Conservation (phyloP, 352 stramenopile genomes). For the Phytophthora palmivora region DNA sequence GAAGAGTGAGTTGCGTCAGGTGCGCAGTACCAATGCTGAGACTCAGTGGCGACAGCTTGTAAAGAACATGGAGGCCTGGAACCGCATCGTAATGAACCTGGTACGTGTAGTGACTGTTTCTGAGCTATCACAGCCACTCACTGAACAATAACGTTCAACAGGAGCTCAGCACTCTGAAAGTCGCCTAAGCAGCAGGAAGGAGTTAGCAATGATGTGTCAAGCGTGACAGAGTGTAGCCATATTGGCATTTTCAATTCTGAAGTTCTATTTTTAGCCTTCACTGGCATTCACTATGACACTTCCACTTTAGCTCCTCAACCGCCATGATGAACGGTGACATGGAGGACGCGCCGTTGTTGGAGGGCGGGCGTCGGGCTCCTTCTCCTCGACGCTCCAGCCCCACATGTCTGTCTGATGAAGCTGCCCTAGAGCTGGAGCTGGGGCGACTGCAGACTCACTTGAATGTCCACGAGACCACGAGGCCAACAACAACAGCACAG, state of each 20-base stretch:
- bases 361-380: slow-evolving; percentile 7
- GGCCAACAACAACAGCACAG: background rate
- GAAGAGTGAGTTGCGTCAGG: slow-evolving; percentile 42
- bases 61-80: slow-evolving; percentile 89
- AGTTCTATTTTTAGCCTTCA: slow-evolving; percentile 33
- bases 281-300: slow-evolving; percentile 17
- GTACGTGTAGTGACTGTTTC: slow-evolving; percentile 27
- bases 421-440: slow-evolving; percentile 20
- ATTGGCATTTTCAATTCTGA: slow-evolving; percentile 13
- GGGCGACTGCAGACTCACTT: slow-evolving; percentile 9
- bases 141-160: slow-evolving; percentile 18
- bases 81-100: slow-evolving; percentile 86
- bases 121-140: too few relatives aligned
- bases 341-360: slow-evolving; percentile 32
- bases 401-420: slow-evolving; percentile 6
- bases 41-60: slow-evolving; percentile 79
- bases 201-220: background rate
- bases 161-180: slow-evolving; percentile 44
- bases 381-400: slow-evolving; percentile 6
- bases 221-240: slow-evolving; percentile 28
- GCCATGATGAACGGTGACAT: slow-evolving; percentile 15
- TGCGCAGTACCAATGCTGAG: slow-evolving; percentile 49
- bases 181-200: slow-evolving; percentile 9
- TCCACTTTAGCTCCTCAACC: background rate
- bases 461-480: background rate